These are phyloP conservation scores for Halteria grandinella DNA, from an alignment of 73 alveolate genomes.

Conservation along the genomic window DNA sequence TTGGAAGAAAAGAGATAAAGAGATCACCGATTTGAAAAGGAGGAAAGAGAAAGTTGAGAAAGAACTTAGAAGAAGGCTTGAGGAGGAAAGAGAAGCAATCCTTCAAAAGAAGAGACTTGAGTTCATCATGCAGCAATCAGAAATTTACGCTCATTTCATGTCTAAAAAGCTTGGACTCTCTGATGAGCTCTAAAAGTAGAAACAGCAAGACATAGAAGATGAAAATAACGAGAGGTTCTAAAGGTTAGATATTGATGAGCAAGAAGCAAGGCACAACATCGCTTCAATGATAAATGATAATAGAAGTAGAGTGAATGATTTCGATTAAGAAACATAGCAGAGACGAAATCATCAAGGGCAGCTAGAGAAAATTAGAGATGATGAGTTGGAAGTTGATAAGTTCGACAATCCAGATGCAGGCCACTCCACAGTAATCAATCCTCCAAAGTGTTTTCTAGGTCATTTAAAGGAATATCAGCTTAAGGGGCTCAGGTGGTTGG, in stretches of 20 bases:
- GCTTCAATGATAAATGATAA: slow-evolving; percentile 83
- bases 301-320: slow-evolving; percentile 77
- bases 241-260: slow-evolving; percentile 88
- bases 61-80: slow-evolving; percentile 93
- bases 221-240: slow-evolving; percentile 46
- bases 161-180: slow-evolving; percentile 96
- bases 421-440: slow-evolving; percentile 80
- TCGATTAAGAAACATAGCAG: slow-evolving; percentile 76
- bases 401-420: slow-evolving; percentile 91
- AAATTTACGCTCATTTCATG: slow-evolving; percentile 97
- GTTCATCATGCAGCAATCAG: slow-evolving; percentile 95
- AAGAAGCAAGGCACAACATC: slow-evolving; percentile 87
- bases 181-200: slow-evolving; percentile 72
- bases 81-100: slow-evolving; percentile 95
- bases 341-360: slow-evolving; percentile 65
- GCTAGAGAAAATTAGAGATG: slow-evolving; percentile 55
- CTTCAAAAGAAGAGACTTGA: slow-evolving; percentile 96
- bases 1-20: slow-evolving; percentile 98
- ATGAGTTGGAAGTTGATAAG: slow-evolving; percentile 73
- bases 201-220: slow-evolving; percentile 46
- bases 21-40: slow-evolving; percentile 94
- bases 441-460: slow-evolving; percentile 94
- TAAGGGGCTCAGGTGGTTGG: slow-evolving; percentile 99
- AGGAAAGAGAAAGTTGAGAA: slow-evolving; percentile 95
- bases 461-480: slow-evolving; percentile 95